A percentile compares a stretch with the other conserved stretches of the same genome.
Conservation (phyloP, 176 grass and related monocot genomes). For the Zizania latifolia region DNA sequence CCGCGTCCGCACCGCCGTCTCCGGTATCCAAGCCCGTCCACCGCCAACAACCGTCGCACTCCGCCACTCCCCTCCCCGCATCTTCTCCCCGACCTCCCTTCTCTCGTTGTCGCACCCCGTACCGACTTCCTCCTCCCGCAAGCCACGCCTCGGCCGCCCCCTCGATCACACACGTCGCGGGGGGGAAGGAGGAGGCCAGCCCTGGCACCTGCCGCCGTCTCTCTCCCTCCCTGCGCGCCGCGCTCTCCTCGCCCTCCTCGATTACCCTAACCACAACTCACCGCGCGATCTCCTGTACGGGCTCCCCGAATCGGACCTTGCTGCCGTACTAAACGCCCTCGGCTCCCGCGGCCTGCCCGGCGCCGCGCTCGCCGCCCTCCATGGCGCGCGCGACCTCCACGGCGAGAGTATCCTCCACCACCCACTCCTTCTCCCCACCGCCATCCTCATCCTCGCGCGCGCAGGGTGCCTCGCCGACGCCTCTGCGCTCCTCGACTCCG, state of each 20-base stretch:
- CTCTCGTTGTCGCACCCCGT: constrained; percentile 37
- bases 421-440: constrained; percentile 35
- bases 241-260: constrained; percentile 41
- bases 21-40: constrained; percentile 10
- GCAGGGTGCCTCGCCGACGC: constrained; percentile 45
- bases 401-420: constrained; percentile 44
- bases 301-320: constrained; percentile 32
- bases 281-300: constrained; percentile 41
- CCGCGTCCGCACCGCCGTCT: constrained; percentile 34
- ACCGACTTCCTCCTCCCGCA: constrained; percentile 21
- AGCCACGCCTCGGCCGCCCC: constrained; percentile 25
- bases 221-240: constrained; percentile 50
- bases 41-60: not conserved
- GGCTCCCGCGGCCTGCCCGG: constrained; percentile 36
- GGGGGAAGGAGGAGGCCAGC: not conserved
- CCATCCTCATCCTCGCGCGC: constrained; percentile 56
- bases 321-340: constrained; percentile 43
- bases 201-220: constrained; percentile 33
- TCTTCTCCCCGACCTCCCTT: constrained; percentile 39
- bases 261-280: constrained; percentile 20
- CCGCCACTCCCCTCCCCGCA: constrained; percentile 24
- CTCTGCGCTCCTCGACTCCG: constrained; percentile 39
- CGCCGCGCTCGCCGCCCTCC: constrained; percentile 46
- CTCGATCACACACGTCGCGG: not conserved
- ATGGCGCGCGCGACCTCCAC: constrained; percentile 49